phyloP scores from a whole-genome alignment of 805 yeast genomes.

The Scheffersomyces ergatensis region DNA sequence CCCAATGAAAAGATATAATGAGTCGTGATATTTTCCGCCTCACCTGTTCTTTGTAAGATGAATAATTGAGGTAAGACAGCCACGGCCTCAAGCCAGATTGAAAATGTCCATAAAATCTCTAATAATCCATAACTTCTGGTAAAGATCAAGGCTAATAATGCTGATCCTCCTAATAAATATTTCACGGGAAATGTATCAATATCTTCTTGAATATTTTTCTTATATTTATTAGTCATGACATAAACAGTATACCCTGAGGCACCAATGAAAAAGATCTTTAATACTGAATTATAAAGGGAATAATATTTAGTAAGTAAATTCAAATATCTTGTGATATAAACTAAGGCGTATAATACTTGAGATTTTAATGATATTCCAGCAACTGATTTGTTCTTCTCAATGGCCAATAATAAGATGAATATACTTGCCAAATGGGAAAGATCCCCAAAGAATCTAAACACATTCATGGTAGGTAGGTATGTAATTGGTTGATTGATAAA shows the following conservation, averaged over 20 bases:
- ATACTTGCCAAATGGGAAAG: conserved; percentile 80
- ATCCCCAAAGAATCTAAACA: conserved; percentile 59
- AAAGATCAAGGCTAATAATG: conserved; percentile 55
- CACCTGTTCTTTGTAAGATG: conserved; percentile 85
- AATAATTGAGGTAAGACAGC: conserved; percentile 92
- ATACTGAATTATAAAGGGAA: conserved; percentile 70
- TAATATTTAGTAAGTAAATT: conserved; percentile 48
- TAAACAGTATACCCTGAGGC: conserved; percentile 75
- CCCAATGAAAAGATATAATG: conserved; percentile 96
- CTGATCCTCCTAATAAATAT: conserved; percentile 66
- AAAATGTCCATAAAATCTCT: conserved; percentile 83
- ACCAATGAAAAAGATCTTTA: conserved; percentile 79
- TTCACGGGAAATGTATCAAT: conserved; percentile 66
- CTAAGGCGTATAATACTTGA: conserved; percentile 65
- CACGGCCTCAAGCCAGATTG: conserved; percentile 88
- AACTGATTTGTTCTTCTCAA: conserved; percentile 60
- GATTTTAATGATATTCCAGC: conserved; percentile 89
- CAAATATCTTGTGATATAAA: conserved; percentile 37
- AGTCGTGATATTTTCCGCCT: conserved; percentile 80
- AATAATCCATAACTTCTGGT: conserved; percentile 59
- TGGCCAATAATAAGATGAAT: conserved; percentile 69
- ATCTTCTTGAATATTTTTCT: conserved; percentile 61
- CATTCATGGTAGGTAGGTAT: conserved; percentile 39
- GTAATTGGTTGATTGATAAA: no score
- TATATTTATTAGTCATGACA: conserved; percentile 62